Conservation (phyloP, 2,329 filamentous ascomycete genomes). For the Colletotrichum tofieldiae region DNA sequence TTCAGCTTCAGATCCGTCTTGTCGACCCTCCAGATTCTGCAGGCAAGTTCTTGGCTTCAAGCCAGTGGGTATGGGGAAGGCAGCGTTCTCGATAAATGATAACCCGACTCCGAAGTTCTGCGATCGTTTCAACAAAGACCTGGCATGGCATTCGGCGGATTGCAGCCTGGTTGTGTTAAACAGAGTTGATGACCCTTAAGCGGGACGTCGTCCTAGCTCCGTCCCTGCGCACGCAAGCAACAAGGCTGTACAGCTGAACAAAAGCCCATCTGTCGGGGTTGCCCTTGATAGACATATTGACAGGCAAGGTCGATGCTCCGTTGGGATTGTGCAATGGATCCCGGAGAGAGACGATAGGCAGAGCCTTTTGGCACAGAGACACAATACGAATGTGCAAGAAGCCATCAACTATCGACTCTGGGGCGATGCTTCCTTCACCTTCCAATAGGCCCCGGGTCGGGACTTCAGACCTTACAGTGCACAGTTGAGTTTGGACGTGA, state of each 20-base stretch:
- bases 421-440: no score
- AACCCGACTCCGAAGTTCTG: background rate
- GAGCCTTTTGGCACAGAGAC: background rate
- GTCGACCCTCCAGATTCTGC: background rate
- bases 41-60: background rate
- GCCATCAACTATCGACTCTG: background rate
- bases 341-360: background rate
- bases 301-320: constrained; percentile 4
- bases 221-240: background rate
- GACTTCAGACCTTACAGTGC: background rate
- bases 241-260: background rate
- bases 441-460: background rate
- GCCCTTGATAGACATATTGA: constrained; percentile 1
- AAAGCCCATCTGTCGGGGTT: constrained; percentile 3
- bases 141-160: background rate
- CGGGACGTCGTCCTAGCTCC: background rate
- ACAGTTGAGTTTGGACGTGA: background rate
- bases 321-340: constrained; percentile 5
- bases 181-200: background rate
- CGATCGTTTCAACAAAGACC: background rate
- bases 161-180: background rate
- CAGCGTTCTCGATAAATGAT: background rate
- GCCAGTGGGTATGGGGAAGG: background rate
- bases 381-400: background rate
- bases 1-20: background rate